Base-by-base conservation (phyloP, 164 flowering plant species). In the Liquidambar formosana region DNA sequence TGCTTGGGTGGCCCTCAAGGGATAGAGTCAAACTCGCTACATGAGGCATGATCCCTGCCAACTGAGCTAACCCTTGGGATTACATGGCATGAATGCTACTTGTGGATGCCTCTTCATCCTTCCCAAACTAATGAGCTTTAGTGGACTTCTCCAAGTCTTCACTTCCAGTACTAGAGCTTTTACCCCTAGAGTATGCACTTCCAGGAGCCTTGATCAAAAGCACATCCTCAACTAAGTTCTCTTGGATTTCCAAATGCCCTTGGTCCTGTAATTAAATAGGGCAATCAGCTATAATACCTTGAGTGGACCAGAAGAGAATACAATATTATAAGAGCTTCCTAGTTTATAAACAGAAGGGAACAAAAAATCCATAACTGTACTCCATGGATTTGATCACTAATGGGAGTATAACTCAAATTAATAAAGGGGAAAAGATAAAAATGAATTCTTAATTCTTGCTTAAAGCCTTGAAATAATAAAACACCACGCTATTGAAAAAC, bases 141-240 rank as follows among this genome's bases (percentile, higher is more conserved):
- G n/a, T n/a, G n/a, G n/a, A n/a, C n/a, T n/a, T n/a, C n/a, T n/a
- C n/a, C n/a, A n/a, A n/a, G n/a, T 52, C 53, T 19, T 61, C 51
- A 23, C 19, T 65, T 69, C 19, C 68, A n/a, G 64, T 11, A 27
- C n/a, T 23, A 11, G 62, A 57, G 45, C 11, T 47, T 49, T 53
- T 26, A n/a, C 23, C 71, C 19, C 60, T 54, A 25, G 89, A 81
- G 75, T 92, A 92, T 65, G 92, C 82, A 79, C 96, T 90, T 8
- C 96, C 97, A 49, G 97, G 96, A 76, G 90, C 91, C 26, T 68
- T 71, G 48, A 92, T 81, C 33, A 89, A 59, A 66, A 90, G 83
- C 19, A 80, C 88, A 71, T 85, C 88, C 28, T 84, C 82, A 5
- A 26, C 1, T 48, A 2, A 16, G 23, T 60, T 44, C 19, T 64